Percentiles rank a stretch among this genome's conserved stretches.
These are phyloP conservation scores for Pyrenophora seminiperda DNA, from an alignment of 2,329 filamentous ascomycete genomes.

Conservation along the genomic window DNA sequence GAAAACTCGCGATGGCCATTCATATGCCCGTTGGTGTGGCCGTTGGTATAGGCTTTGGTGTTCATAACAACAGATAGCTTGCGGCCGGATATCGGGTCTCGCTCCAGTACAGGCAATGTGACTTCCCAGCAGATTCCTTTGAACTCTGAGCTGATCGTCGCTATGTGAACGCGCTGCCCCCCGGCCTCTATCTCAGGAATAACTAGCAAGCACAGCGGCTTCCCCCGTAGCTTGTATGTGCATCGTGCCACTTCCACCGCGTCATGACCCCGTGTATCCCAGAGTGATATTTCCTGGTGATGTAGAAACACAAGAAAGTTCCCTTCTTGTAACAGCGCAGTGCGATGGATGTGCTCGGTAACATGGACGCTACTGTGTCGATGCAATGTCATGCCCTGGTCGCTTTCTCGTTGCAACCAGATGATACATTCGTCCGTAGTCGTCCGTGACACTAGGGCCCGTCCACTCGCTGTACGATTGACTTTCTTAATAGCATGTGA, in stretches of 20 bases:
- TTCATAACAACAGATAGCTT: conserved; percentile 30
- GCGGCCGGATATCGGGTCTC: conserved; percentile 35
- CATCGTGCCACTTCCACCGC: conserved; percentile 65
- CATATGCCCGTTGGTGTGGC: conserved; percentile 36
- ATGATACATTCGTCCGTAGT: conserved; percentile 78
- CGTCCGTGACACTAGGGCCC: conserved; percentile 80
- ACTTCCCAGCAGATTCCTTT: conserved; percentile 83
- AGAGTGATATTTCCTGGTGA: conserved; percentile 71
- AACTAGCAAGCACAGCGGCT: conserved; percentile 78
- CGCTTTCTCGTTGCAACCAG: conserved; percentile 71
- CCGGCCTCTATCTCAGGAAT: conserved; percentile 68
- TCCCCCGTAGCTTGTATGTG: conserved; percentile 66
- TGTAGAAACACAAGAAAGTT: conserved; percentile 82
- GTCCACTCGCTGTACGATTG: conserved; percentile 80
- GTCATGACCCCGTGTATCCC: conserved; percentile 71
- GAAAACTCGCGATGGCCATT: conserved; percentile 47
- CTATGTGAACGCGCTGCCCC: conserved; percentile 65
- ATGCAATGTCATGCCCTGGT: conserved; percentile 60
- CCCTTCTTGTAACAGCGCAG: conserved; percentile 76
- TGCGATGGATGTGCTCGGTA: conserved; percentile 75
- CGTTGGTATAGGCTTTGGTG: conserved; percentile 40
- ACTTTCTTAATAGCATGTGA: conserved; percentile 81
- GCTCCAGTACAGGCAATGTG: conserved; percentile 58
- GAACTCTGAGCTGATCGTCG: conserved; percentile 80
- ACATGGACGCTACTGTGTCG: conserved; percentile 72